Base-by-base conservation (phyloP, 139 green algal species). In the Chlorella vulgaris region DNA sequence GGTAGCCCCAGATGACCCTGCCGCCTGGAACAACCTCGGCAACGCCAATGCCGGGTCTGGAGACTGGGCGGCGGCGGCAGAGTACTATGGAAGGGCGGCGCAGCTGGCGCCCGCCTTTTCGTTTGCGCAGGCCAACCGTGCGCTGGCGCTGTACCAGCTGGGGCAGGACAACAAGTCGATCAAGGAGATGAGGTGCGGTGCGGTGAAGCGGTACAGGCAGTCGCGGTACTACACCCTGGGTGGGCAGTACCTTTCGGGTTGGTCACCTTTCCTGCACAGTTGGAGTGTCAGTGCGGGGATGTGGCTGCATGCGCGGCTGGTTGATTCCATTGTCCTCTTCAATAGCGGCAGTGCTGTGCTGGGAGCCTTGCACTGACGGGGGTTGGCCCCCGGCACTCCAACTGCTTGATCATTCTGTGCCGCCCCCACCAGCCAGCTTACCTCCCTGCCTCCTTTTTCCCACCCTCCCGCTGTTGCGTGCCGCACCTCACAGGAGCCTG, bases 21-120 rank as follows among this genome's bases (percentile, higher is more conserved):
- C 87, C 26, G 93, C 84, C 1, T 97, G 78, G 94, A 98, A 98
- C 88, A 98, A 97, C 88, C 83, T 96, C 21, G 94, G 93, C 26
- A 98, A 97, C 63, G 71, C 77, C 31, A 36, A n/a, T 13, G 77
- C 83, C 19, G 83, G 74, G 7, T 36, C 18, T 43, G 74, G 78
- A 10, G 38, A 65, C 43, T 88, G 71, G 76, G 80, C 50, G 22
- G 65, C 43, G 19, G 85, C 86, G 0, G 60, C 71, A 2, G 76
- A 84, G 3, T 95, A 89, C 75, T 98, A 95, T 61, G 80, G 77
- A 21, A 76, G 70, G 1, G 94, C 94, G 0, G 83, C 69, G 1
- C 26, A 81, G 53, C 84, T 97, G 55, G 84, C 92, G 24, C 94
- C 94, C 19, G 83, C 86, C 28, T 98, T 97, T 70, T 82, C 88